These are phyloP conservation scores for Zarea fungicola DNA, from an alignment of 2,329 filamentous ascomycete genomes.

Conservation along the genomic window DNA sequence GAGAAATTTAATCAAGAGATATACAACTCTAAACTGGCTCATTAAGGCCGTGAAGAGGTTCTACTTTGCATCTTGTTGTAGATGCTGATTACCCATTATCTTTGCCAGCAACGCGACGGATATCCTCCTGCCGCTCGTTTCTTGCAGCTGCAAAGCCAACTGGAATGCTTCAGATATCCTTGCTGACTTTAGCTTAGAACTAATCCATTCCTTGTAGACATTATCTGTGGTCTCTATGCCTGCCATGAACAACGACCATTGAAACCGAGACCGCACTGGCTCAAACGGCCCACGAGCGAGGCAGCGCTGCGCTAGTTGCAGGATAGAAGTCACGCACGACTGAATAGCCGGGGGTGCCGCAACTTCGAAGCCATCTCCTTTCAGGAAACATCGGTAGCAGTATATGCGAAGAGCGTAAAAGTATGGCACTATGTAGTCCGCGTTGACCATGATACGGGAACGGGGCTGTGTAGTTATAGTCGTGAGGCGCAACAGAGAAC, in stretches of 20 bases:
- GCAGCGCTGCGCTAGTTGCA: conserved; percentile 3
- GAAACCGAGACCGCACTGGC: conserved; percentile 1
- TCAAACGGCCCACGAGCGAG: background rate
- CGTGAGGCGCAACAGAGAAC: conserved; percentile 5
- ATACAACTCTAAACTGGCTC: background rate
- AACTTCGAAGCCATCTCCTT: background rate
- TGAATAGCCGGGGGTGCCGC: background rate
- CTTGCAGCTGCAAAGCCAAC: background rate
- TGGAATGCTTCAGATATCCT: background rate
- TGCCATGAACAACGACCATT: conserved; percentile 6
- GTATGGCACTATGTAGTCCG: conserved; percentile 8
- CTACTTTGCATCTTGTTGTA: too few species aligned
- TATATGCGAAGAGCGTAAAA: conserved; percentile 10
- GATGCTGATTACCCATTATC: background rate
- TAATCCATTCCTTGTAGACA: conserved; percentile 7
- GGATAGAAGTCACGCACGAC: background rate
- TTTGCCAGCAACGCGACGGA: background rate
- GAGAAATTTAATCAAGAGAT: too few species aligned
- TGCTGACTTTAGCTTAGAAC: conserved; percentile 1
- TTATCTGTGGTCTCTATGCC: conserved; percentile 8
- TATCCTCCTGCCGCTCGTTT: background rate
- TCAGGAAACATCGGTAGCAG: background rate
- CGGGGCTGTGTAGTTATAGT: conserved; percentile 1
- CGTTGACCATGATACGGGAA: conserved; percentile 6
- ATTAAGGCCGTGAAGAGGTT: too few species aligned